Percentiles rank a stretch among this genome's conserved stretches.
These are phyloP conservation scores for Macaranga tanarius DNA, from an alignment of 441 rosid genomes.

Conservation along the genomic window DNA sequence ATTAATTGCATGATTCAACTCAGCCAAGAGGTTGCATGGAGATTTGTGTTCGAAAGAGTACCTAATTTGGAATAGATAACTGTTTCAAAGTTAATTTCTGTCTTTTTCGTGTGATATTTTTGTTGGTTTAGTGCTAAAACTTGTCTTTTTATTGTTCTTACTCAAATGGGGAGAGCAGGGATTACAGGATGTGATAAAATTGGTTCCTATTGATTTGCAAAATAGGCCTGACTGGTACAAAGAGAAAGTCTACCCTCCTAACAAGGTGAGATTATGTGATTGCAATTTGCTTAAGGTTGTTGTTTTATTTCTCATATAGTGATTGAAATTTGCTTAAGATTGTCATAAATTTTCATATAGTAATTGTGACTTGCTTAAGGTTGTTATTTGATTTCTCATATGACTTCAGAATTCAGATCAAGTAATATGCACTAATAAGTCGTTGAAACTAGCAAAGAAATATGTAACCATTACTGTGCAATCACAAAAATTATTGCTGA, in stretches of 20 bases:
- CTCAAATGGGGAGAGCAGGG: constrained; percentile 43
- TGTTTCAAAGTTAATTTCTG: background rate
- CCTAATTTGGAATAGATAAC: background rate
- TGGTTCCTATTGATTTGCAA: constrained; percentile 71
- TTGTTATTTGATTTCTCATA: background rate
- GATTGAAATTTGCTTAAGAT: background rate
- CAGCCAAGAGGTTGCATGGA: background rate
- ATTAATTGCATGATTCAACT: background rate
- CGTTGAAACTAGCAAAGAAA: background rate
- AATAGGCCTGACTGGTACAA: constrained; percentile 87
- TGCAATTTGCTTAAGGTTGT: background rate
- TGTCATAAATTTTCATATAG: background rate
- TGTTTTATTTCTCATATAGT: background rate
- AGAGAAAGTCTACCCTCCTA: constrained; percentile 67
- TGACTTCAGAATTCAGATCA: background rate
- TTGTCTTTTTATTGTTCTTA: background rate
- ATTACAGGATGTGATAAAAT: constrained; percentile 63
- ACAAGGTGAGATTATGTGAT: constrained; percentile 51
- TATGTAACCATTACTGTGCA: too few relatives aligned
- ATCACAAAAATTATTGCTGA: too few relatives aligned
- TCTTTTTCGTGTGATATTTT: background rate
- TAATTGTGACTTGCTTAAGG: too few relatives aligned
- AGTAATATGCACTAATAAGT: background rate
- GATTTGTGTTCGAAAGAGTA: background rate
- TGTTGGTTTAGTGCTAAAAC: background rate